phyloP scores from a whole-genome alignment of 202 grass and related monocot genomes.

The Panicum hallii region DNA sequence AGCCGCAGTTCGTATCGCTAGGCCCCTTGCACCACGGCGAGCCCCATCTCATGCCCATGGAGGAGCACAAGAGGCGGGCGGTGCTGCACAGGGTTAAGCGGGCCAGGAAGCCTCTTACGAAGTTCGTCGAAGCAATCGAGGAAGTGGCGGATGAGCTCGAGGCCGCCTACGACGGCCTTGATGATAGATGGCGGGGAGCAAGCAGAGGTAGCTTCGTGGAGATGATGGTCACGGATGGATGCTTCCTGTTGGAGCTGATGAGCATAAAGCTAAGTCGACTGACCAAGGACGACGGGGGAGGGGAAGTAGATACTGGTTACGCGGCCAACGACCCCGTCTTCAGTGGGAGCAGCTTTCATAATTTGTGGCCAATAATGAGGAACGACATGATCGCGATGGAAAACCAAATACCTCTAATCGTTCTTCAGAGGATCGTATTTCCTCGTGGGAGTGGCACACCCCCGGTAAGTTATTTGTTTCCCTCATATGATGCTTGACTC shows the following conservation, averaged over 20 bases:
- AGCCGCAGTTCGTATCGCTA: slow-evolving; percentile 50
- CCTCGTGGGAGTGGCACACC: no score
- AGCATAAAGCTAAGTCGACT: background rate
- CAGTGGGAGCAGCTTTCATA: no score
- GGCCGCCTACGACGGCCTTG: slow-evolving; percentile 49
- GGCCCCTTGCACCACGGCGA: slow-evolving; percentile 61
- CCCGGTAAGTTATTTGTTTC: no score
- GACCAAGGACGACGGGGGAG: background rate
- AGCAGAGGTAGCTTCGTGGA: slow-evolving; percentile 27
- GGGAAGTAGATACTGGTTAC: background rate
- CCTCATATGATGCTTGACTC: no score
- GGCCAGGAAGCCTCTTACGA: background rate
- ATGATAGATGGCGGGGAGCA: slow-evolving; percentile 35
- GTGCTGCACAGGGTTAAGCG: slow-evolving; percentile 52
- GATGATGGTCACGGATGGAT: slow-evolving; percentile 24
- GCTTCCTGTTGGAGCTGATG: slow-evolving; percentile 30
- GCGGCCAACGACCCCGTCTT: background rate
- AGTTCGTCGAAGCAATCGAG: slow-evolving; percentile 39
- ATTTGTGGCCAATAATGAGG: no score
- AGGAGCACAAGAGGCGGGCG: slow-evolving; percentile 66
- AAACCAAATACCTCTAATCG: no score
- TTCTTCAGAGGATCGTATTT: no score
- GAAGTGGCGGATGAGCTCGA: slow-evolving; percentile 37
- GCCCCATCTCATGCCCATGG: slow-evolving; percentile 45
- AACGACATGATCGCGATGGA: no score